Conservation (phyloP, 2,329 filamentous ascomycete genomes). For the Colletotrichum navitas region DNA sequence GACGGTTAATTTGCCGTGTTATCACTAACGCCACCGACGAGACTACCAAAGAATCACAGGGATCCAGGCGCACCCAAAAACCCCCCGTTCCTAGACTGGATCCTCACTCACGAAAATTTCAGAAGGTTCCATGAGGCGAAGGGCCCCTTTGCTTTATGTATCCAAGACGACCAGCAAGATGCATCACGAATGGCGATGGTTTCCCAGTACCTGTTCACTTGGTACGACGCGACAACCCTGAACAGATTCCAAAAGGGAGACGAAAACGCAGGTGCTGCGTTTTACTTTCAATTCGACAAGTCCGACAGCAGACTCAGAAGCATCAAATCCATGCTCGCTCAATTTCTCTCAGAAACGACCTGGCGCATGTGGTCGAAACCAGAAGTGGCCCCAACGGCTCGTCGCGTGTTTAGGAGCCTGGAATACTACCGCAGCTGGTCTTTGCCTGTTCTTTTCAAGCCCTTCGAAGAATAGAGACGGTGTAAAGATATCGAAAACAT, state of each 20-base stretch:
- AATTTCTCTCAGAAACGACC: not conserved
- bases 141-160: not conserved
- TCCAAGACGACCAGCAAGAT: not conserved
- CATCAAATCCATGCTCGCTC: slow-evolving; percentile 6
- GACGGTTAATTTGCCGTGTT: not conserved
- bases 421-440: slow-evolving; percentile 1
- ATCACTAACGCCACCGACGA: not conserved
- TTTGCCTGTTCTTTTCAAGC: not conserved
- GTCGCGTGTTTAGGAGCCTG: not conserved
- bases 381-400: not conserved
- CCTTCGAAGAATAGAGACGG: not conserved
- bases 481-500: not conserved
- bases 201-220: not conserved
- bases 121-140: not conserved
- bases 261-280: not conserved
- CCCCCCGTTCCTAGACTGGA: not conserved
- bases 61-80: not conserved
- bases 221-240: not conserved
- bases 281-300: slow-evolving; percentile 15
- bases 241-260: not conserved
- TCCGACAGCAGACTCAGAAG: not conserved
- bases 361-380: slow-evolving; percentile 1
- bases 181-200: not conserved
- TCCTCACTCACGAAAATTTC: not conserved
- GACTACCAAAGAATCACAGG: not conserved